Percentiles rank a stretch among this genome's conserved stretches.
These are phyloP conservation scores for Ceratocystiopsis sp. DNA, from an alignment of 2,329 filamentous ascomycete species.

Conservation along the genomic window DNA sequence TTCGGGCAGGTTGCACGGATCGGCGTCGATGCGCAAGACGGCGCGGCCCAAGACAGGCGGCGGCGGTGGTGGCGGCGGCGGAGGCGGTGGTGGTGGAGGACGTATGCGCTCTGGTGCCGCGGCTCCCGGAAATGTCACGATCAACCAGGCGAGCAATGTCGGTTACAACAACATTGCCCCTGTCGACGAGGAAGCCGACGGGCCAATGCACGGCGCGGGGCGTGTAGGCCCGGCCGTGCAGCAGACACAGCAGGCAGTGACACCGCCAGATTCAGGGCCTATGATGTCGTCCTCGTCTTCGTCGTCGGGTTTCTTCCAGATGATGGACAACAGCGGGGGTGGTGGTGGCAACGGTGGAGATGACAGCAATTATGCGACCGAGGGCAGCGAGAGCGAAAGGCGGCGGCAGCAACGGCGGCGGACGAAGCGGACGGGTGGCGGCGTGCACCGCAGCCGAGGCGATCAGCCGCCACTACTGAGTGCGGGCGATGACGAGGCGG, in stretches of 20 bases:
- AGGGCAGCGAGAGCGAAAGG: conserved; percentile 9
- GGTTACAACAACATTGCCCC: conserved; percentile 8
- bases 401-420: conserved; percentile 5
- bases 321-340: conserved; percentile 10
- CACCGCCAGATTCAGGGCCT: no score
- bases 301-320: conserved; percentile 9
- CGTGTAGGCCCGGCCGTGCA: background rate
- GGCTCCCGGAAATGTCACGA: background rate
- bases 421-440: background rate
- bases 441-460: no score
- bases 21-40: conserved; percentile 5
- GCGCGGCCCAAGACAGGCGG: conserved; percentile 1
- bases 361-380: conserved; percentile 11
- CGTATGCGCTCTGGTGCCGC: background rate
- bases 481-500: conserved; percentile 10
- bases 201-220: conserved; percentile 4
- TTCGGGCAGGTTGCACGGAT: conserved; percentile 13
- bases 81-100: background rate
- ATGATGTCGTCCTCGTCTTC: background rate
- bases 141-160: conserved; percentile 4
- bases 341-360: conserved; percentile 5
- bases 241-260: background rate
- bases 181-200: conserved; percentile 13
- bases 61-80: background rate
- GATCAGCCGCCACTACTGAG: conserved; percentile 9